Percentiles rank a stretch among this genome's conserved stretches.
Evolutionary conservation across 176 grass and related monocot species (phyloP).

Genomic region (Hyparrhenia diplandra): DNA sequence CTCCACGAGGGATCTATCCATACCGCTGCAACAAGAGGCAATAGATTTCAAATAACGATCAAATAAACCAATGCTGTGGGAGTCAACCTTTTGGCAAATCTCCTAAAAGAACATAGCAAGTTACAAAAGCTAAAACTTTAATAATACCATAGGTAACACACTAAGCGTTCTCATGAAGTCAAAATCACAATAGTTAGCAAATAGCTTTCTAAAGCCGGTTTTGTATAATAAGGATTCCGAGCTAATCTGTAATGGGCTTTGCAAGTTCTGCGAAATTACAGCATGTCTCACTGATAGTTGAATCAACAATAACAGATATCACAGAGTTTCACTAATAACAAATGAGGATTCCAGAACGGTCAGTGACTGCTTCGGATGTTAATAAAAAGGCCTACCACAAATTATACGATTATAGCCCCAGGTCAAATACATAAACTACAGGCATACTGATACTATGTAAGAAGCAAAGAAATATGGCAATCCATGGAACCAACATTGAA

Average conservation of each 20-base stretch:
- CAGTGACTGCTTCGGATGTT: neutral
- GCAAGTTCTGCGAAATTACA: neutral
- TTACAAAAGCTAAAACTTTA: conserved; percentile 3
- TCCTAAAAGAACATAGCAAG: neutral
- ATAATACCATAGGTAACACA: neutral
- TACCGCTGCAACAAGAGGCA: conserved; percentile 60
- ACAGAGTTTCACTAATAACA: neutral
- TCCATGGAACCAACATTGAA: neutral
- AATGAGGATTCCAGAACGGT: neutral
- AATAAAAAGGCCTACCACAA: conserved; percentile 2
- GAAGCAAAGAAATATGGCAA: neutral
- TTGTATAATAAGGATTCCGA: neutral
- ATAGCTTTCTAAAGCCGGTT: neutral
- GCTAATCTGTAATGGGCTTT: neutral
- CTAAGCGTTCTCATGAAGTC: neutral
- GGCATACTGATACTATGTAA: neutral
- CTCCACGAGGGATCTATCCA: conserved; percentile 67
- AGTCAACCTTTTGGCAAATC: neutral
- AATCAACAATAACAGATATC: neutral
- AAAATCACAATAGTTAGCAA: neutral
- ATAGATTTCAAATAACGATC: conserved; percentile 35
- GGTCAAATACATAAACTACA: neutral
- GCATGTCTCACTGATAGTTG: neutral
- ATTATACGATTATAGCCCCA: neutral
- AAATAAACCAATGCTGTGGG: neutral